These are phyloP conservation scores for Bifiguratus adelaidae DNA, from an alignment of 192 early-diverging fungal genomes.

Conservation along the genomic window DNA sequence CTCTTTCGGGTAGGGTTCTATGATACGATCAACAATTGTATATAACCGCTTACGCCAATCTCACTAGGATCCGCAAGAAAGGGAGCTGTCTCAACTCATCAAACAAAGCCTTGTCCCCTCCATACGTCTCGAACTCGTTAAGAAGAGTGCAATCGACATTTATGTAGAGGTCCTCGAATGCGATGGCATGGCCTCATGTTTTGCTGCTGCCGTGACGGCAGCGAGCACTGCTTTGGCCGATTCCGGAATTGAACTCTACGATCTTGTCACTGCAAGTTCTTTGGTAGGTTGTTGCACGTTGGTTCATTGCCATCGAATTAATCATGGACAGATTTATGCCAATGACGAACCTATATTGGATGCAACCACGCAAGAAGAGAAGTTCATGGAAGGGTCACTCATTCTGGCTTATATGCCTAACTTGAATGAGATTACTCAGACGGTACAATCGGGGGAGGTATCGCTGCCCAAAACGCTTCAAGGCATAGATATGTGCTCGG, in stretches of 20 bases:
- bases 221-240: slow-evolving; percentile 63
- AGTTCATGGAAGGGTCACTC: slow-evolving; percentile 40
- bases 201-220: slow-evolving; percentile 55
- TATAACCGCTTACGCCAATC: slow-evolving; percentile 10
- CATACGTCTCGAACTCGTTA: slow-evolving; percentile 55
- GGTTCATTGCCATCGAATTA: slow-evolving; percentile 3
- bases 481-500: slow-evolving; percentile 45
- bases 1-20: slow-evolving; percentile 23
- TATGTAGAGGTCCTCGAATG: slow-evolving; percentile 59
- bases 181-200: slow-evolving; percentile 50
- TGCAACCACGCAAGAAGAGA: slow-evolving; percentile 45
- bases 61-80: slow-evolving; percentile 48
- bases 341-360: slow-evolving; percentile 41
- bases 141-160: slow-evolving; percentile 67
- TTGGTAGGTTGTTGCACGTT: slow-evolving; percentile 30
- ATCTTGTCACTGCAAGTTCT: slow-evolving; percentile 65
- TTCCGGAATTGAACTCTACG: slow-evolving; percentile 80
- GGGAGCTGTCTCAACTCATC: slow-evolving; percentile 47
- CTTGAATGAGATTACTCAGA: slow-evolving; percentile 66
- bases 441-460: slow-evolving; percentile 60
- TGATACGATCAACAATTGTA: slow-evolving; percentile 2
- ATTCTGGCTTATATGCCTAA: slow-evolving; percentile 76
- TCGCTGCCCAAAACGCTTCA: slow-evolving; percentile 29
- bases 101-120: slow-evolving; percentile 59
- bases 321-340: slow-evolving; percentile 1